Percentiles rank a stretch among this genome's conserved stretches.
phyloP scores from a whole-genome alignment of 2,329 filamentous ascomycete species.

The Monilinia aucupariae region DNA sequence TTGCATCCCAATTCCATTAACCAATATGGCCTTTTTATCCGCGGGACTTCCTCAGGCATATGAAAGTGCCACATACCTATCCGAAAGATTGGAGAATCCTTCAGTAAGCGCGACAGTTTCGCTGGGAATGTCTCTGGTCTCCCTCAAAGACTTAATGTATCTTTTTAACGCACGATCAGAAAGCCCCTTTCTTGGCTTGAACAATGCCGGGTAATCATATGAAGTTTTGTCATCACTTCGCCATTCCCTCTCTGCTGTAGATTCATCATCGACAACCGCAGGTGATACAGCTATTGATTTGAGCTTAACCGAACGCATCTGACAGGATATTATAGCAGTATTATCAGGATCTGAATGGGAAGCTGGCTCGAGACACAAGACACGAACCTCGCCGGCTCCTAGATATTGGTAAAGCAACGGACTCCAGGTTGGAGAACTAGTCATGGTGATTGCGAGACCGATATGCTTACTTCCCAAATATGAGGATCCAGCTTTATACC shows the following conservation, averaged over 20 bases:
- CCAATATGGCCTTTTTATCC: conserved; percentile 3
- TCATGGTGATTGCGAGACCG: neutral
- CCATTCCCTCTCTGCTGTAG: neutral
- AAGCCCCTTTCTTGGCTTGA: conserved; percentile 4
- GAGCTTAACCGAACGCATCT: conserved; percentile 5
- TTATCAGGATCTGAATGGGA: conserved; percentile 1
- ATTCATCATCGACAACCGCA: neutral
- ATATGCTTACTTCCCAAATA: fast-evolving
- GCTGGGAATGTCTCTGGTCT: neutral
- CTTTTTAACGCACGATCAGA: conserved; percentile 6
- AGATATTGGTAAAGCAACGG: conserved; percentile 2
- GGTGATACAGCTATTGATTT: neutral
- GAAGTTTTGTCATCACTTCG: neutral
- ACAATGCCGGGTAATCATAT: conserved; percentile 2
- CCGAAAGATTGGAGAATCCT: neutral
- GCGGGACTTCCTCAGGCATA: conserved; percentile 10
- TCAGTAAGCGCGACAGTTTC: too few species aligned
- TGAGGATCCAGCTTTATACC: fast-evolving
- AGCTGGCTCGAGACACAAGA: conserved; percentile 7
- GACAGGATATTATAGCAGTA: conserved; percentile 2
- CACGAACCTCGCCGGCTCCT: neutral
- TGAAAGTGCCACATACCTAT: conserved; percentile 12
- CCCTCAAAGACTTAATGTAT: conserved; percentile 3
- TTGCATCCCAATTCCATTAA: conserved; percentile 9
- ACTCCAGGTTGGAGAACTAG: neutral